These are phyloP conservation scores for Dendrobium chrysotoxum DNA, from an alignment of 106 monocot genomes.

Conservation along the genomic window DNA sequence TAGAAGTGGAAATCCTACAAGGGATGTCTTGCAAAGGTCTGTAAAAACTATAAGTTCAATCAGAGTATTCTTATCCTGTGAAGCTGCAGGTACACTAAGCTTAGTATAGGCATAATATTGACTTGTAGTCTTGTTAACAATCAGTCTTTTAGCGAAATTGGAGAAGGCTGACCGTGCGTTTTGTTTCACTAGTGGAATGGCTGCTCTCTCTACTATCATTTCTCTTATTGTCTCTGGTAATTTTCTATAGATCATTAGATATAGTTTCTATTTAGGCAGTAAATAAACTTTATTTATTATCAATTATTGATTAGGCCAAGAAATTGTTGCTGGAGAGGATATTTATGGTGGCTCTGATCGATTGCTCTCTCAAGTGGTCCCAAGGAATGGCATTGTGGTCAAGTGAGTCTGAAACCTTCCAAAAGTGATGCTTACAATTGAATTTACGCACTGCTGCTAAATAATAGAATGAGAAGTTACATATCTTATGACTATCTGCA, in stretches of 20 bases:
- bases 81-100: neutral
- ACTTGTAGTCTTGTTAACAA: neutral
- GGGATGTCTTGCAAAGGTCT: constrained; percentile 95
- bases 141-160: constrained; percentile 88
- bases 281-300: neutral
- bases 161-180: constrained; percentile 93
- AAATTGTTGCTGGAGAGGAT: constrained; percentile 92
- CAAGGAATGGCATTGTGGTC: constrained; percentile 74
- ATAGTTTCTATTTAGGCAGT: neutral
- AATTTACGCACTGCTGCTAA: neutral
- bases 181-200: constrained; percentile 99
- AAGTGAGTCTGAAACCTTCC: constrained; percentile 47
- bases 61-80: neutral
- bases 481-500: constrained; percentile 1
- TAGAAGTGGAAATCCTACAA: constrained; percentile 96
- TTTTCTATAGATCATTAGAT: constrained; percentile 4
- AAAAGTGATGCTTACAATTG: neutral
- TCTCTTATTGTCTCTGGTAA: constrained; percentile 75
- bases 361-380: constrained; percentile 76
- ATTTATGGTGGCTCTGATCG: constrained; percentile 97
- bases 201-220: constrained; percentile 65
- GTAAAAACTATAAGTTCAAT: neutral
- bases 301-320: constrained; percentile 46
- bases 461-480: neutral
- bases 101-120: constrained; percentile 1